A percentile compares a stretch with the other conserved stretches of the same genome.
Conservation (phyloP, 345 rosid species). For the Bruguiera sexangula region DNA sequence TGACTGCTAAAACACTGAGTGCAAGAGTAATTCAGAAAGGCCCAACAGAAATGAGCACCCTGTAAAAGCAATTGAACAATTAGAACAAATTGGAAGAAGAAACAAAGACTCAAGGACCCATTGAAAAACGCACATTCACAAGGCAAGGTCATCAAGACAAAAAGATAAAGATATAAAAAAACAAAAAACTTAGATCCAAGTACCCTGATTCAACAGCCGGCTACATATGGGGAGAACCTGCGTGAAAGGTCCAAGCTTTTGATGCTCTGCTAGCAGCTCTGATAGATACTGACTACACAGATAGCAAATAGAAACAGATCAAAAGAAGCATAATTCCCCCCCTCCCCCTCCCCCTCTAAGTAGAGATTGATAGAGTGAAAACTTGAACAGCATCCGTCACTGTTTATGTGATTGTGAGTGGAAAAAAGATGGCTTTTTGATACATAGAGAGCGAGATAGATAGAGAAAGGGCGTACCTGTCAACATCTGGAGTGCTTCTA, state of each 20-base stretch:
- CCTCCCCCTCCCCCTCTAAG: neutral
- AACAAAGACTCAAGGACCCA: slow-evolving; percentile 24
- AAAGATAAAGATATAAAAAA: slow-evolving; percentile 1
- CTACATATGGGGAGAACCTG: slow-evolving; percentile 90
- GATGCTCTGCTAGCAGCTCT: slow-evolving; percentile 89
- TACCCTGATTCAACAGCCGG: slow-evolving; percentile 94
- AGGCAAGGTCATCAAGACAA: neutral
- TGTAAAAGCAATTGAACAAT: neutral
- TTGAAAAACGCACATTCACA: slow-evolving; percentile 12
- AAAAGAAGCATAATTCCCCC: slow-evolving; percentile 26
- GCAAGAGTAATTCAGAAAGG: too few relatives aligned
- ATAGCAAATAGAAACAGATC: slow-evolving; percentile 33
- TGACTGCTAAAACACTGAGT: too few relatives aligned
- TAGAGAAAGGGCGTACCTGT: slow-evolving; percentile 44
- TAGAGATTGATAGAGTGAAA: neutral
- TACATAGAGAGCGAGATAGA: neutral
- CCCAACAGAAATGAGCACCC: too few relatives aligned
- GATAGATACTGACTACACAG: slow-evolving; percentile 72
- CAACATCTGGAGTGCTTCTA: slow-evolving; percentile 83
- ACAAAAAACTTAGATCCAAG: slow-evolving; percentile 61
- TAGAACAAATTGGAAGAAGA: slow-evolving; percentile 4
- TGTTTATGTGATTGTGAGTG: too few relatives aligned
- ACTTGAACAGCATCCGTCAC: slow-evolving; percentile 5
- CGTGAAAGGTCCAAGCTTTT: slow-evolving; percentile 95
- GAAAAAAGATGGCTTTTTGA: too few relatives aligned